These are phyloP conservation scores for Hamamelis virginiana DNA, from an alignment of 164 flowering plant species.

Conservation along the genomic window DNA sequence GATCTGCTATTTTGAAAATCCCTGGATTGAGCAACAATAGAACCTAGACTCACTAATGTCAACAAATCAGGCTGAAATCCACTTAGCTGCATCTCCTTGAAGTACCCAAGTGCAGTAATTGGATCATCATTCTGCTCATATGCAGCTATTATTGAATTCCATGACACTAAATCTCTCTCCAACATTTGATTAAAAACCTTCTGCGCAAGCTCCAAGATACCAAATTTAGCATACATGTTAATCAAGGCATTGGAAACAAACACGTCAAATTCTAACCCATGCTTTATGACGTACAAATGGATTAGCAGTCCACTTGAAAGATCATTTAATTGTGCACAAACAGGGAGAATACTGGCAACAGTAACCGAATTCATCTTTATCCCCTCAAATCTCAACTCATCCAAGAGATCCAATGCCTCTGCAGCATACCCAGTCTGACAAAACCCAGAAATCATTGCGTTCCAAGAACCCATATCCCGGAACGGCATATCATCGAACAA, in stretches of 20 bases:
- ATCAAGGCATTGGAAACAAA: conserved; percentile 71
- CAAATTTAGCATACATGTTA: conserved; percentile 62
- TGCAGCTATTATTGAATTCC: conserved; percentile 74
- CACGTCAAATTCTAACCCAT: conserved; percentile 49
- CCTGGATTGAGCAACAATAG: conserved; percentile 47
- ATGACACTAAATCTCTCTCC: conserved; percentile 55
- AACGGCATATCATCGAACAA: conserved; percentile 56
- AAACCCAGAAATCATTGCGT: conserved; percentile 63
- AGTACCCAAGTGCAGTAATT: conserved; percentile 33
- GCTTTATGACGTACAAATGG: conserved; percentile 55
- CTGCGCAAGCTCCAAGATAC: conserved; percentile 33
- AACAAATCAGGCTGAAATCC: conserved; percentile 49
- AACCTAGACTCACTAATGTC: conserved; percentile 66
- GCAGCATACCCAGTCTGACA: conserved; percentile 51
- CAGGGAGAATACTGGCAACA: conserved; percentile 50
- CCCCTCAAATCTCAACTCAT: conserved; percentile 49
- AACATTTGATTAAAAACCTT: conserved; percentile 50
- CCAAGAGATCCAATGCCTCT: conserved; percentile 46
- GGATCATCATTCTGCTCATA: conserved; percentile 62
- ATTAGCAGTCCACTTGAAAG: conserved; percentile 33
- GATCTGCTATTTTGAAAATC: conserved; percentile 36
- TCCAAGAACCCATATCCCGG: conserved; percentile 66
- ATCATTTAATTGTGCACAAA: conserved; percentile 49
- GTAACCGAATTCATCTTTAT: conserved; percentile 55
- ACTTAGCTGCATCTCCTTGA: conserved; percentile 42